Percentiles rank a stretch among this genome's conserved stretches.
Conservation (phyloP, 805 yeast genomes). For the Candida pini region DNA sequence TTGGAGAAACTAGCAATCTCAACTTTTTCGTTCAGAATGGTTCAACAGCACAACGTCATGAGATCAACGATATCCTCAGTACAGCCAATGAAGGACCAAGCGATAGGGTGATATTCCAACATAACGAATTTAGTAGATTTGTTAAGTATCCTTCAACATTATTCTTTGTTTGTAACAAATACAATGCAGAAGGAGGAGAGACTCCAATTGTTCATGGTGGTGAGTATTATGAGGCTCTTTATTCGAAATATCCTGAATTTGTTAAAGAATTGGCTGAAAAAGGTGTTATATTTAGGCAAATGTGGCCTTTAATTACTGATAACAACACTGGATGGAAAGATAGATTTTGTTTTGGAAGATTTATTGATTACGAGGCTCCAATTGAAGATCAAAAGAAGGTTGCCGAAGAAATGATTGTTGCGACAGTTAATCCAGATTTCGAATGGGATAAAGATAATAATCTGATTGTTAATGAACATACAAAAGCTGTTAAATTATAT, state of each 20-base stretch:
- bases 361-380: constrained; percentile 4
- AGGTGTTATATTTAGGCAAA: constrained; percentile 8
- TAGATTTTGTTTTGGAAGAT: constrained; percentile 8
- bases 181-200: constrained; percentile 16
- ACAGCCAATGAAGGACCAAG: constrained; percentile 32
- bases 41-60: constrained; percentile 23
- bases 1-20: constrained; percentile 20
- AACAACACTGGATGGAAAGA: constrained; percentile 11
- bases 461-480: constrained; percentile 10
- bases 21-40: constrained; percentile 27
- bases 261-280: constrained; percentile 11
- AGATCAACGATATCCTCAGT: constrained; percentile 19
- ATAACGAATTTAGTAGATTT: constrained; percentile 23
- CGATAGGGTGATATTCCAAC: constrained; percentile 19
- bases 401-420: constrained; percentile 5
- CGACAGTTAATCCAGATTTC: constrained; percentile 7
- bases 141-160: constrained; percentile 17
- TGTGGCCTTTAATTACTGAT: constrained; percentile 4
- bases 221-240: constrained; percentile 16
- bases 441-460: constrained; percentile 9
- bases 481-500: constrained; percentile 3
- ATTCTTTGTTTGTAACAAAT: constrained; percentile 17
- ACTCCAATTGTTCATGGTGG: constrained; percentile 19
- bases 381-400: constrained; percentile 5
- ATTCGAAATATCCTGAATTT: constrained; percentile 20